A percentile compares a stretch with the other conserved stretches of the same genome.
These are phyloP conservation scores for Solanum pinnatisectum DNA, from an alignment of 257 asterid species.

Conservation along the genomic window DNA sequence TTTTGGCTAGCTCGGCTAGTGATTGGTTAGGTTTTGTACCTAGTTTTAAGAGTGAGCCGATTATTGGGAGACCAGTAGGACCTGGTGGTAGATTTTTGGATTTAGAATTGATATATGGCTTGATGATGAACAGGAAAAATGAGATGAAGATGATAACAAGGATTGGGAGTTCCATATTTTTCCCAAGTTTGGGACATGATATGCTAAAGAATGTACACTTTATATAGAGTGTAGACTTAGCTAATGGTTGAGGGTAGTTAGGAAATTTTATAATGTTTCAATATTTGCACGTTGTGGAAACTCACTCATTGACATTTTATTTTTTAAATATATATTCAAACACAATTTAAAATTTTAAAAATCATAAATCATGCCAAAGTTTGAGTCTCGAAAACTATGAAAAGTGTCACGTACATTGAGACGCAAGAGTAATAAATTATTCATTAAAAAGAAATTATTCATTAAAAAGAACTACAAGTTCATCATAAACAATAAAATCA, in stretches of 20 bases:
- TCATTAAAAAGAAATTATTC: too few relatives aligned
- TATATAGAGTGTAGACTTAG: not conserved
- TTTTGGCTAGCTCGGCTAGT: not conserved
- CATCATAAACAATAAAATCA: too few relatives aligned
- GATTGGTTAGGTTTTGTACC: constrained; percentile 1
- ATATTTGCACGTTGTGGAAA: not conserved
- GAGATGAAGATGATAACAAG: not conserved
- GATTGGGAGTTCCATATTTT: not conserved
- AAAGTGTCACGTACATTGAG: too few relatives aligned
- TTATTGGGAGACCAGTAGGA: not conserved
- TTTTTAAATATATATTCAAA: not conserved
- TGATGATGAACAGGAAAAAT: not conserved
- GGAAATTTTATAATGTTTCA: not conserved
- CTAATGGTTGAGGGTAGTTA: not conserved
- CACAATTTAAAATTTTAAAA: too few relatives aligned
- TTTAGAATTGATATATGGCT: not conserved
- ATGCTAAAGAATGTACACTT: not conserved
- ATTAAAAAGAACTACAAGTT: too few relatives aligned
- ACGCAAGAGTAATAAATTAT: too few relatives aligned
- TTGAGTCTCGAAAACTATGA: fast-evolving
- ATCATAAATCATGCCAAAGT: not conserved
- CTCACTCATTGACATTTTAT: not conserved
- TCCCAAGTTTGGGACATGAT: not conserved
- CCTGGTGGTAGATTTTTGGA: constrained; percentile 2
- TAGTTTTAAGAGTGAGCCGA: not conserved